Conservation (phyloP, 2,329 filamentous ascomycete genomes). For the Neurospora sp. region DNA sequence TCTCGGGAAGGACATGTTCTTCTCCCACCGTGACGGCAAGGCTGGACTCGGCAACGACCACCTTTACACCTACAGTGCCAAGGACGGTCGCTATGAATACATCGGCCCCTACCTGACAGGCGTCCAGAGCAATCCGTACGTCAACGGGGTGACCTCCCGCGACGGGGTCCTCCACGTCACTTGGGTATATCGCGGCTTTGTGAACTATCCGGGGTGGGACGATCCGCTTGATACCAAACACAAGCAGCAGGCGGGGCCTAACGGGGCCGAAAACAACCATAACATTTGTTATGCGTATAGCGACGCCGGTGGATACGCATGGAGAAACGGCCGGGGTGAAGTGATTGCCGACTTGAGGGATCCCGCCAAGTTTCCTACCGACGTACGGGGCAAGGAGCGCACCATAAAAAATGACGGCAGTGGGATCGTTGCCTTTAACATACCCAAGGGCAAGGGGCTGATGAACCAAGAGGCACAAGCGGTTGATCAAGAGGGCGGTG, state of each 20-base stretch:
- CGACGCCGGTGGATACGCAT: slow-evolving; percentile 32
- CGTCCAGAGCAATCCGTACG: slow-evolving; percentile 38
- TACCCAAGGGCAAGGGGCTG: slow-evolving; percentile 35
- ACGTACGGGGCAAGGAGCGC: slow-evolving; percentile 12
- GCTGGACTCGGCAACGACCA: slow-evolving; percentile 40
- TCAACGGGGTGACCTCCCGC: slow-evolving; percentile 32
- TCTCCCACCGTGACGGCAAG: slow-evolving; percentile 40
- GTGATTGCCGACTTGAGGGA: slow-evolving; percentile 24
- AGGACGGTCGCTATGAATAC: slow-evolving; percentile 26
- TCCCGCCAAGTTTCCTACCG: not conserved
- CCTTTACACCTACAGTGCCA: slow-evolving; percentile 32
- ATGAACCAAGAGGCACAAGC: slow-evolving; percentile 41
- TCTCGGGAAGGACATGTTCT: slow-evolving; percentile 28
- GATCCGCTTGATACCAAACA: slow-evolving; percentile 29
- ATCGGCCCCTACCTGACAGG: slow-evolving; percentile 33
- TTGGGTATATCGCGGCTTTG: slow-evolving; percentile 41
- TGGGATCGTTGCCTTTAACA: slow-evolving; percentile 33
- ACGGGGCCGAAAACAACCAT: slow-evolving; percentile 36
- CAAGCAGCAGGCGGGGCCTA: slow-evolving; percentile 32
- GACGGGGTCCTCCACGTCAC: slow-evolving; percentile 29
- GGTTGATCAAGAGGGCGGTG: slow-evolving; percentile 32
- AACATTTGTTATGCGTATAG: slow-evolving; percentile 39
- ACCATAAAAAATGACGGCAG: slow-evolving; percentile 29
- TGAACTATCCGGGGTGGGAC: slow-evolving; percentile 32
- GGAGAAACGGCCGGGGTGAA: slow-evolving; percentile 29